These are phyloP conservation scores for Alternaria sp. DNA, from an alignment of 2,329 filamentous ascomycete genomes.

Conservation along the genomic window DNA sequence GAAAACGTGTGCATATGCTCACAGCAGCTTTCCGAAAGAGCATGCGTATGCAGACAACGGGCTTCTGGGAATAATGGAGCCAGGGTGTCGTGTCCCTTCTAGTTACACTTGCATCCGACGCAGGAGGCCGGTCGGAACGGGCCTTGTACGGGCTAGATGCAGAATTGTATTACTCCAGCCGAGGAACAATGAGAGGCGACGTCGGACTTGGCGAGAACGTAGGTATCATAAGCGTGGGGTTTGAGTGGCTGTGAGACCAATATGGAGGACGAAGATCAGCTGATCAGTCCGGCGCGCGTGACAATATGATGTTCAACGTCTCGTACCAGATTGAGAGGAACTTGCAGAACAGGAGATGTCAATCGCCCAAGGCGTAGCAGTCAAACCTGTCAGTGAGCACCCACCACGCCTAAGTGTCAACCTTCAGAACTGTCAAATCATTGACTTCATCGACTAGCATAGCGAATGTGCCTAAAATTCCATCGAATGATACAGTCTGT, in stretches of 20 bases:
- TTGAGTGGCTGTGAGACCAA: not conserved
- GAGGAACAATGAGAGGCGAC: not conserved
- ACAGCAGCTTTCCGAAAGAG: not conserved
- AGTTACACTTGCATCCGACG: not conserved
- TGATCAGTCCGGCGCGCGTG: not conserved
- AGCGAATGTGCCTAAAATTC: not conserved
- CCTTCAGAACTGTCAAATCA: not conserved
- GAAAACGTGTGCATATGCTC: not conserved
- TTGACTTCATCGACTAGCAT: not conserved
- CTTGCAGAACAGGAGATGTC: not conserved
- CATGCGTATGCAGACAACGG: not conserved
- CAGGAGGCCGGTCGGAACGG: constrained; percentile 1
- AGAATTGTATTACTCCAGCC: not conserved
- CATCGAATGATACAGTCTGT: not conserved
- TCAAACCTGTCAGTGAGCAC: not conserved
- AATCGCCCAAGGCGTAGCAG: not conserved
- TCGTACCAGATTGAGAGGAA: not conserved
- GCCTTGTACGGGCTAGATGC: not conserved
- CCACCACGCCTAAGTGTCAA: not conserved
- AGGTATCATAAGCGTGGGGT: constrained; percentile 3
- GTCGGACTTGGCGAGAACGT: constrained; percentile 9
- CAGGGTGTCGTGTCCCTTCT: constrained; percentile 5
- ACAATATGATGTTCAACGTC: not conserved
- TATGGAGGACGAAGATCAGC: not conserved
- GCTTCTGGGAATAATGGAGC: constrained; percentile 9